phyloP scores from a whole-genome alignment of 2,329 filamentous ascomycete species.

The Penicillium sp. region DNA sequence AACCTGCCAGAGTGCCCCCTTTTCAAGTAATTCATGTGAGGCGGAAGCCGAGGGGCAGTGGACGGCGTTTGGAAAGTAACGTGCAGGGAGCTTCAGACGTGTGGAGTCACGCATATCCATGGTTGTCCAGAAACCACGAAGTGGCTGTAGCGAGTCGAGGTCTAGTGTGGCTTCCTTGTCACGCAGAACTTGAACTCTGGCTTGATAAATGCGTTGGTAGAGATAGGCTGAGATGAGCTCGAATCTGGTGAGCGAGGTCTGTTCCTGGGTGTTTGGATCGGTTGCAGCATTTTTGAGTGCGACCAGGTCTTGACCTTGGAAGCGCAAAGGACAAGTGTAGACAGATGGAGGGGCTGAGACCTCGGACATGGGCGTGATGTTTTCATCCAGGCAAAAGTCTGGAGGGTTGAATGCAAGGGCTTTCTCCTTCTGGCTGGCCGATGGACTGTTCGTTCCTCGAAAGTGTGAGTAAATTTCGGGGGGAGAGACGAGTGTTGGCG shows the following conservation, averaged over 20 bases:
- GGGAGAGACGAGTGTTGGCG: background rate
- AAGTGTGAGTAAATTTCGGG: background rate
- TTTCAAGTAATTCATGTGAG: background rate
- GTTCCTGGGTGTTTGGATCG: background rate
- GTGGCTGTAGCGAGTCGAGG: background rate
- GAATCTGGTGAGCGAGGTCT: background rate
- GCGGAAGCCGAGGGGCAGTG: background rate
- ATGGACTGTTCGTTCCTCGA: background rate
- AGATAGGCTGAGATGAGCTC: constrained; percentile 4
- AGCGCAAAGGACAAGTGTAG: background rate
- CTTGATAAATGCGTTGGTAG: background rate
- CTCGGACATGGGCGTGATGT: background rate
- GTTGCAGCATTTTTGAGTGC: background rate
- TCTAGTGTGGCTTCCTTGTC: background rate
- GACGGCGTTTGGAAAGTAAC: constrained; percentile 1
- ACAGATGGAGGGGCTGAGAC: background rate
- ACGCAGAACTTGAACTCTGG: background rate
- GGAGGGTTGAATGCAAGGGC: background rate
- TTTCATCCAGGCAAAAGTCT: background rate
- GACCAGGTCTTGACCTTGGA: background rate
- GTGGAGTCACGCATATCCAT: constrained; percentile 1
- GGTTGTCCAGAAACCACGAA: background rate
- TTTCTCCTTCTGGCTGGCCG: background rate
- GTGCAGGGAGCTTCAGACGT: background rate
- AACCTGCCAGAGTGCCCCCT: background rate